Base-by-base conservation (phyloP, 108 stramenopile genomes). In the Nitzschia sp. region DNA sequence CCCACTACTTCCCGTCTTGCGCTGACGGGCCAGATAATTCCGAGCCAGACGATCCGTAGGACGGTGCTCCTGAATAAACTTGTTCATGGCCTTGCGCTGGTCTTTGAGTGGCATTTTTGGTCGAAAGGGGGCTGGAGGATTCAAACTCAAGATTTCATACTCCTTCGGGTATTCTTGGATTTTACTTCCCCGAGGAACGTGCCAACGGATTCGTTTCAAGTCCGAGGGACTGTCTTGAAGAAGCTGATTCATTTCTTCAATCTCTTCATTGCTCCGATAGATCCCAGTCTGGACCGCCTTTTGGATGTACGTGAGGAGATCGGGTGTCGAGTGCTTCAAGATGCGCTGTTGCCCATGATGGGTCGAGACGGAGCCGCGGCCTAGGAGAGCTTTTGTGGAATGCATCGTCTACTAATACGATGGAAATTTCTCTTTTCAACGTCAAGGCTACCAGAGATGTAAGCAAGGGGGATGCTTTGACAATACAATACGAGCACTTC, bases 151-250 rank as follows among this genome's bases (percentile, higher is more conserved):
- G 45, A 91, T 89, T 58, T 86, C 76, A 64, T 90, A 89, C 54
- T 93, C 92, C 2, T 70, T 66, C 21, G 91, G 91, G 66, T 85
- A 92, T 50, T 89, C 85, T 19, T 79, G 58, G 17, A 89, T 80
- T 25, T 73, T 56, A 34, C 52, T 74, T 71, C 69, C 85, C 41
- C 66, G 74, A 11, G 53, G 30, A 46, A 81, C 71, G 57, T 81
- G 64, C 71, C 76, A 72, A 30, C 80, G 80, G 29, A 81, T 67
- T 30, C 80, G 71, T 31, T 57, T 58, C 67, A 69, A 35, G 21
- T 73, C 75, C 5, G 56, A 55, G 11, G 70, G 77, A 32, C 50
- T 55, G 2, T 66, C 78, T 47, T 68, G 45, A 22, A 73, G 48
- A 44, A 36, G 32, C 61, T 46, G 29, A 57, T 77, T 71, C 68